Evolutionary conservation across 495 filamentous ascomycete genomes (phyloP).

Genomic region (Aspergillus incahuasiensis): DNA sequence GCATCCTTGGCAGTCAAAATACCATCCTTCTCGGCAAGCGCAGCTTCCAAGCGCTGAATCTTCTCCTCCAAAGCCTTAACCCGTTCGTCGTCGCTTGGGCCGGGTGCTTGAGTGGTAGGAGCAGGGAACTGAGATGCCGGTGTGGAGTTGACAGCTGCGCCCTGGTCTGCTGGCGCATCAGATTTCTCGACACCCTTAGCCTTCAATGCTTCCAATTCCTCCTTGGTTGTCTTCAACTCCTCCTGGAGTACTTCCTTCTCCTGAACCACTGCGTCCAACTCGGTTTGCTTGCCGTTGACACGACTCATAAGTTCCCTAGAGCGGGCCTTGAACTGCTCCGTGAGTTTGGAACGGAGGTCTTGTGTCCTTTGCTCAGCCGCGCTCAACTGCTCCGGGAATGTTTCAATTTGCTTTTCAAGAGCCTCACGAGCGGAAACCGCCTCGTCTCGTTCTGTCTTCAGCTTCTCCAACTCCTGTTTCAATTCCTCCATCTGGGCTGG

Average conservation of each 20-base stretch:
- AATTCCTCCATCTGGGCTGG: conserved; percentile 84
- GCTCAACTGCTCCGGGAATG: conserved; percentile 48
- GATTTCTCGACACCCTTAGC: conserved; percentile 31
- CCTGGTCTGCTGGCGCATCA: conserved; percentile 18
- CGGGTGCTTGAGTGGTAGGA: conserved; percentile 19
- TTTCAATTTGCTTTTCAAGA: conserved; percentile 49
- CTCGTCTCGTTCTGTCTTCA: conserved; percentile 70
- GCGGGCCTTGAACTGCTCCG: conserved; percentile 57
- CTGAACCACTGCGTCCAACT: conserved; percentile 38
- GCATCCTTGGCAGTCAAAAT: conserved; percentile 33
- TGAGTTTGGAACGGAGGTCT: conserved; percentile 49
- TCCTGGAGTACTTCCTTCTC: conserved; percentile 49
- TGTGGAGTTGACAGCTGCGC: conserved; percentile 31
- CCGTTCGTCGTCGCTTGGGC: conserved; percentile 29
- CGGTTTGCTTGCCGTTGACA: conserved; percentile 46
- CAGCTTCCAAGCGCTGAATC: conserved; percentile 45
- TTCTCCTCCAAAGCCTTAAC: conserved; percentile 44
- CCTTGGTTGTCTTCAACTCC: conserved; percentile 44
- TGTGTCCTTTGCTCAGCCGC: conserved; percentile 45
- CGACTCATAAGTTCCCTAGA: conserved; percentile 47
- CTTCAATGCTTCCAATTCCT: conserved; percentile 38
- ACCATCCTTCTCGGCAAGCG: conserved; percentile 44
- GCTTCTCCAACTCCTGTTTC: conserved; percentile 59
- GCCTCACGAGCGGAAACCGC: conserved; percentile 52
- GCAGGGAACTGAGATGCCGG: conserved; percentile 39